Conservation (phyloP, 495 filamentous ascomycete genomes). For the Neurospora discreta region DNA sequence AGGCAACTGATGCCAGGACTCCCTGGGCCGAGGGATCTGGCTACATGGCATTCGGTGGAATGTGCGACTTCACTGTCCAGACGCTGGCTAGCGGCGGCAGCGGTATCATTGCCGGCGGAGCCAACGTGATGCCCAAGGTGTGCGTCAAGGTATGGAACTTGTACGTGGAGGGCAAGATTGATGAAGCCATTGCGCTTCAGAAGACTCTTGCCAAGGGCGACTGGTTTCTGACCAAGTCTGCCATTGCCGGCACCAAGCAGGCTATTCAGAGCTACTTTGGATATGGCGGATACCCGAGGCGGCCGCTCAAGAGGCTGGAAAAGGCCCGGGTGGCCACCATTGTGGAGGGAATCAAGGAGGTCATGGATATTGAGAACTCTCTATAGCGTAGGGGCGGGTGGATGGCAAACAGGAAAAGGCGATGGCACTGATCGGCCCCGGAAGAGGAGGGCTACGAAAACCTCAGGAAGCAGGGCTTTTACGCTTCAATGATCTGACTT, state of each 20-base stretch:
- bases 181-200: slow-evolving; percentile 66
- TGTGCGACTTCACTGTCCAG: slow-evolving; percentile 80
- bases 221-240: slow-evolving; percentile 78
- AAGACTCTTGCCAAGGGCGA: slow-evolving; percentile 62
- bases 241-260: slow-evolving; percentile 77
- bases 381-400: slow-evolving; percentile 15
- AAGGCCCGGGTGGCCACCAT: slow-evolving; percentile 51
- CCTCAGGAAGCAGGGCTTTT: neutral
- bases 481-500: neutral
- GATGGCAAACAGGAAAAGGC: neutral
- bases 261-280: slow-evolving; percentile 77
- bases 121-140: slow-evolving; percentile 74
- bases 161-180: slow-evolving; percentile 57
- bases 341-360: slow-evolving; percentile 59
- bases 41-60: slow-evolving; percentile 82
- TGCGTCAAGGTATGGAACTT: slow-evolving; percentile 76
- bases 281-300: slow-evolving; percentile 69
- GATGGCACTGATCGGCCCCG: neutral
- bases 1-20: slow-evolving; percentile 61
- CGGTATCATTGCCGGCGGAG: slow-evolving; percentile 78
- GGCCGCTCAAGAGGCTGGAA: slow-evolving; percentile 58
- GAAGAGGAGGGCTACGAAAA: neutral
- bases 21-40: slow-evolving; percentile 51
- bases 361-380: slow-evolving; percentile 44
- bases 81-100: slow-evolving; percentile 69